Percentiles rank a stretch among this genome's conserved stretches.
phyloP scores from a whole-genome alignment of 352 stramenopile genomes.

The Peronospora belbahrii region DNA sequence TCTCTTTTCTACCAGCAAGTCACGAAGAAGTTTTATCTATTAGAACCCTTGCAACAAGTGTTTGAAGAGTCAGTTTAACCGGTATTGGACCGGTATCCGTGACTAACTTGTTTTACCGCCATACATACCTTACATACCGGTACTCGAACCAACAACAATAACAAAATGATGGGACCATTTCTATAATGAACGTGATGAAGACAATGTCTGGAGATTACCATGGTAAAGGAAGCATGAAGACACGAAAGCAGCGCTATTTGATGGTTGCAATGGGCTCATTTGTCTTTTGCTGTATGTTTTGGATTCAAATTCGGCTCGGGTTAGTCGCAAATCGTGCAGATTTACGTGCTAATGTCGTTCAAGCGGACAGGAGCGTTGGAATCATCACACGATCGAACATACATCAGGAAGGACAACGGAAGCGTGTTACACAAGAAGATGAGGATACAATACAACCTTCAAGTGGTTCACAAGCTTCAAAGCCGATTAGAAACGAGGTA shows the following conservation, averaged over 20 bases:
- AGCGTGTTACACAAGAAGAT: constrained; percentile 2
- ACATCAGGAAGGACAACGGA: neutral
- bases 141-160: too few relatives aligned
- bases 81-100: too few relatives aligned
- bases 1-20: constrained; percentile 25
- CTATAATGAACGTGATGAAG: too few relatives aligned
- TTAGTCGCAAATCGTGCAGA: constrained; percentile 14
- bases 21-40: constrained; percentile 32
- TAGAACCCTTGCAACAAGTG: constrained; percentile 21
- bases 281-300: constrained; percentile 18
- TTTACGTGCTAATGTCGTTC: constrained; percentile 24
- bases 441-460: neutral
- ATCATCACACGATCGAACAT: constrained; percentile 2
- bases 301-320: constrained; percentile 23
- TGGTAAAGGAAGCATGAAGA: constrained; percentile 1
- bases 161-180: too few relatives aligned
- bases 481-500: neutral
- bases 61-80: too few relatives aligned
- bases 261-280: constrained; percentile 5
- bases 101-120: too few relatives aligned
- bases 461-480: neutral
- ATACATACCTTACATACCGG: too few relatives aligned
- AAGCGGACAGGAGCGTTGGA: constrained; percentile 1
- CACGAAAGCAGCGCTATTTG: constrained; percentile 17
- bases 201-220: constrained; percentile 7